Percentiles rank a stretch among this genome's conserved stretches.
These are phyloP conservation scores for Papiliotrema terrestris DNA, from an alignment of 1,284 basidiomycete genomes.

Conservation along the genomic window DNA sequence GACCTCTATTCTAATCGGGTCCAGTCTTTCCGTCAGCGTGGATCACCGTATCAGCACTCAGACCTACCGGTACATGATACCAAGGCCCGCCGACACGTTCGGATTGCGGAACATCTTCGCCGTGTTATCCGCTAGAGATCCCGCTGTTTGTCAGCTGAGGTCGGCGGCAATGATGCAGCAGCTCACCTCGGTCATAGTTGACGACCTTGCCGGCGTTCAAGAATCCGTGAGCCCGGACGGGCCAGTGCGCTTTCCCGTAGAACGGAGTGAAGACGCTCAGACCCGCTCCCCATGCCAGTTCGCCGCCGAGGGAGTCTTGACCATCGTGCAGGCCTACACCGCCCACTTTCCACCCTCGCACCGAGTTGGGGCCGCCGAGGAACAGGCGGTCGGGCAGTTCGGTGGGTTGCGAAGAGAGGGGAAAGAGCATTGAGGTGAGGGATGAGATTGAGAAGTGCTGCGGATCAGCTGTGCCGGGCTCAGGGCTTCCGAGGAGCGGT, in stretches of 20 bases:
- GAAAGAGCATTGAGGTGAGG: constrained; percentile 41
- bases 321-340: constrained; percentile 79
- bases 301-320: constrained; percentile 78
- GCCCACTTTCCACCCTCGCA: constrained; percentile 81
- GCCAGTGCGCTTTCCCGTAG: constrained; percentile 70
- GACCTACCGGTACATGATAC: constrained; percentile 71
- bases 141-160: constrained; percentile 33
- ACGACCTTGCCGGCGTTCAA: constrained; percentile 83
- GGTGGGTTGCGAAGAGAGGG: constrained; percentile 47
- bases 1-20: constrained; percentile 59
- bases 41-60: background rate
- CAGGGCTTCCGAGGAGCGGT: background rate
- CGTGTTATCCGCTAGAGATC: constrained; percentile 43
- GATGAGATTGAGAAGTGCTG: constrained; percentile 47
- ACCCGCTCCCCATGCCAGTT: constrained; percentile 80
- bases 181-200: constrained; percentile 59
- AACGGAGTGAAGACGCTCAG: constrained; percentile 75
- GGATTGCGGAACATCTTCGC: constrained; percentile 47
- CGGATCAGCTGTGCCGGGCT: too few species aligned
- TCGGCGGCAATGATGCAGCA: constrained; percentile 1
- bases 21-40: constrained; percentile 22
- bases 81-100: constrained; percentile 72
- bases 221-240: constrained; percentile 79
- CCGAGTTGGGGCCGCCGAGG: constrained; percentile 85
- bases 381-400: constrained; percentile 78